Base-by-base conservation (phyloP, 2,329 filamentous ascomycete genomes). In the Clarireedia hainanense region DNA sequence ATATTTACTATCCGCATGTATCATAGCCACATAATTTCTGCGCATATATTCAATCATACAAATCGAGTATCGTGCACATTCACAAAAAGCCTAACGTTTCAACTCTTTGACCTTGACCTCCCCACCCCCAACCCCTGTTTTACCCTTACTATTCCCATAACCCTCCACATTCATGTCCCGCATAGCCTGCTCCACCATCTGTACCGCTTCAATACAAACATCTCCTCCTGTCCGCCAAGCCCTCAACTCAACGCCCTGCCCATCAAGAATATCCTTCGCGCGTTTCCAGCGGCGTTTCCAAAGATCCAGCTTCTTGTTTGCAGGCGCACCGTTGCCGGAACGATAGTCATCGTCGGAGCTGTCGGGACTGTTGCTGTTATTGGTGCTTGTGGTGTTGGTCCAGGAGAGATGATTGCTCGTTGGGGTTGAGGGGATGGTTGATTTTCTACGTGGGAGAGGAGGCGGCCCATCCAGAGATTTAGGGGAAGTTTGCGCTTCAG, bases 151-250 rank as follows among this genome's bases (percentile, higher is more conserved):
- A 24, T 51, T 43, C 14, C 66, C 64, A 60, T 68, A 68, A 1
- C 67, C 64, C 42, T 69, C 64, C n/a, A 67, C 63, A 2, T 62
- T 70, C 69, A 79, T 71, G 37, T 76, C 72, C 56, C 65, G 70
- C 65, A 82, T 64, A 30, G 77, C 78, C 58, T 77, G 74, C 68
- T 78, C 77, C 3, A 90, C 80, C 57, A 91, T 77, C 14, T 76
- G 80, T 52, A 84, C 75, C 2, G 86, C 84, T 69, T 88, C 85
- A 0, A 75, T 75, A 55, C 81, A 75, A 6, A 89, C 85, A 72
- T 94, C 89, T 27, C 77, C 75, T 0, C 89, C 89, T 10, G 78
- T 79, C 43, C 86, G 77, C 89, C 89, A 94, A 20, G 80, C 89
- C 60, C 87, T 81, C 37, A 94, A 68, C 61, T 78, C 73, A 0